Evolutionary conservation across 2,329 filamentous ascomycete genomes (phyloP), one percentile per base, ranked within the genome.

Genomic region (Pseudopyricularia javanii): DNA sequence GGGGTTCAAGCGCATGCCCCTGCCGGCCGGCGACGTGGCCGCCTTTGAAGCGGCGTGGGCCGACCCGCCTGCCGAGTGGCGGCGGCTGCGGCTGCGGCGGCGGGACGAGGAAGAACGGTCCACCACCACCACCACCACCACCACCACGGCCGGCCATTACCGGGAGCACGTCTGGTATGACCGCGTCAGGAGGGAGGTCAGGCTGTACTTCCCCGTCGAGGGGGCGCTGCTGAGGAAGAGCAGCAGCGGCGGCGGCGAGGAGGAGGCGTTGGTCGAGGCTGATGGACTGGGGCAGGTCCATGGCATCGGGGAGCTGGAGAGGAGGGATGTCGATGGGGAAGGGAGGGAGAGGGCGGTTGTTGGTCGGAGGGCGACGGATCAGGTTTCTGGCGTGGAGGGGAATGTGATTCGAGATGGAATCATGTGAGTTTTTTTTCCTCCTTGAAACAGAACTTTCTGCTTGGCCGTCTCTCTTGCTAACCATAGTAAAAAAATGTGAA

Each of bases 1-100:
- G 24, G 50, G 50, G 15, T 52, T 45, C 50, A 52, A 52, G 50
- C 28, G 35, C 50, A 52, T 52, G 26, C 15, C 37, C 15, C 24
- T 52, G 37, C 50, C 50, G 17, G 50, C 40, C n/a, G 50, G 12
- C 40, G 50, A 52, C 24, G 50, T 26, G 24, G 35, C 50, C 22
- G 50, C 26, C 24, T 45, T 52, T 28, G 50, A 52, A 8, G 7
- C 24, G 22, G 50, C 50, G 35, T 52, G 50, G 50, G 30, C 15
- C 22, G 22, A 32, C n/a, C 50, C 22, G 7, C 50, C 50, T 8
- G 37, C 37, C 24, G 50, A 28, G 50, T 52, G 50, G 50, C 48
- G 48, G 32, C 48, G 48, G 30, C n/a, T n/a, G n/a, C n/a, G n/a
- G n/a, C n/a, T n/a, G n/a, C n/a, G n/a, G n/a, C n/a, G n/a, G n/a